Evolutionary conservation across 768 basidiomycete genomes (phyloP).

Genomic region (Podaxis rugospora): DNA sequence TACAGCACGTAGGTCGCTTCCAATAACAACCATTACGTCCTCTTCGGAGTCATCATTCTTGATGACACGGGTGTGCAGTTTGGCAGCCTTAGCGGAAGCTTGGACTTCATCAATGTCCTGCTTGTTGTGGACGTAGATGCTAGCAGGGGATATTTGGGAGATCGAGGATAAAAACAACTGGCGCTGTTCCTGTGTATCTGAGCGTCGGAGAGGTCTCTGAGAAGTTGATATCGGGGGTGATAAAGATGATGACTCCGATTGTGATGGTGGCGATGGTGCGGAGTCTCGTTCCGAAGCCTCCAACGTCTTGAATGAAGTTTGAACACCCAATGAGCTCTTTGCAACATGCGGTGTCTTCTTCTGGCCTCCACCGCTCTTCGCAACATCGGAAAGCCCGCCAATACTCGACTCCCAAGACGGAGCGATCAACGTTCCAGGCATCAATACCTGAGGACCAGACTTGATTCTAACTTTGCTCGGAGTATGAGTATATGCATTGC

Average conservation of each 20-base stretch:
- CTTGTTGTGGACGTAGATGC: conserved; percentile 43
- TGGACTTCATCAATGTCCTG: conserved; percentile 38
- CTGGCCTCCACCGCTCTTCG: conserved; percentile 10
- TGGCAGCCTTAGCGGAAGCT: conserved; percentile 35
- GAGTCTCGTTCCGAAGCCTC: neutral
- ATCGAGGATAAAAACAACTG: conserved; percentile 46
- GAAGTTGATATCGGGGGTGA: conserved; percentile 14
- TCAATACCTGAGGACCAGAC: conserved; percentile 31
- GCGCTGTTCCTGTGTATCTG: conserved; percentile 51
- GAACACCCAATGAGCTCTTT: conserved; percentile 14
- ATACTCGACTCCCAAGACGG: conserved; percentile 43
- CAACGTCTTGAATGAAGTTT: conserved; percentile 11
- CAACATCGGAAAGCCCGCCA: conserved; percentile 17
- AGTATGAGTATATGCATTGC: conserved; percentile 18
- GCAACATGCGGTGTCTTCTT: conserved; percentile 18
- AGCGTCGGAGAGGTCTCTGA: conserved; percentile 34
- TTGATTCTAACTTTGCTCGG: conserved; percentile 16
- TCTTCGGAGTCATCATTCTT: conserved; percentile 30
- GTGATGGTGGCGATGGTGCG: conserved; percentile 10
- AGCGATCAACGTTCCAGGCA: conserved; percentile 54
- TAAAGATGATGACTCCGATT: conserved; percentile 11
- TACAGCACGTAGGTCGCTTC: conserved; percentile 44
- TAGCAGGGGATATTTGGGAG: conserved; percentile 37
- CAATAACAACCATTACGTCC: conserved; percentile 49
- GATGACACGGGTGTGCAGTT: conserved; percentile 40